A percentile compares a stretch with the other conserved stretches of the same genome.
Evolutionary conservation across 2,329 filamentous ascomycete genomes (phyloP).

Genomic region (Fusarium graminum): DNA sequence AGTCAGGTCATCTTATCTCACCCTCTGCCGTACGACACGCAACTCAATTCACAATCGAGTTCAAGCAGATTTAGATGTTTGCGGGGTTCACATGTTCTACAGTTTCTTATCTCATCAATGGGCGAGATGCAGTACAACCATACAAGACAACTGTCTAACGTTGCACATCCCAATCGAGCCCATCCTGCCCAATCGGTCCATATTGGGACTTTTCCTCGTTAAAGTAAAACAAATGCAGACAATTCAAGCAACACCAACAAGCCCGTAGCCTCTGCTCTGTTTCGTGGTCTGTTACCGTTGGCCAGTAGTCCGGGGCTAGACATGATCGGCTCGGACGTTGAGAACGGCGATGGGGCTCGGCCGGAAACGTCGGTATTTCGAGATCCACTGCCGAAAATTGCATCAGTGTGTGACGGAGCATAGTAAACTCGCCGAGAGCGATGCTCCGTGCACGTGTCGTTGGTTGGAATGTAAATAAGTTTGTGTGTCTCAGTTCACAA

Average conservation of each 20-base stretch:
- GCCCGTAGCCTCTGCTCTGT: slow-evolving; percentile 5
- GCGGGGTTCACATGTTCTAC: not conserved
- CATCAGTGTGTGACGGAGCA: slow-evolving; percentile 23
- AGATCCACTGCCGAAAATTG: slow-evolving; percentile 36
- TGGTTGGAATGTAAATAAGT: not conserved
- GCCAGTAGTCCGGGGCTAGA: slow-evolving; percentile 2
- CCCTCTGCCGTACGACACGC: not conserved
- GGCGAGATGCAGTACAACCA: slow-evolving; percentile 17
- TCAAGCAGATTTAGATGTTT: not conserved
- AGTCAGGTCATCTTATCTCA: not conserved
- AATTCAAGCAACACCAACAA: slow-evolving; percentile 17
- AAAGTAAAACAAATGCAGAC: slow-evolving; percentile 34
- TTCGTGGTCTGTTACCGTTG: slow-evolving; percentile 22
- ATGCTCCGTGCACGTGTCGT: slow-evolving; percentile 9
- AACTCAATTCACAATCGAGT: not conserved
- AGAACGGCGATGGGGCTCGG: slow-evolving; percentile 26
- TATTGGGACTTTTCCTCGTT: slow-evolving; percentile 27
- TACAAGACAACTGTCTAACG: slow-evolving; percentile 28
- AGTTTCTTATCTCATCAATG: not conserved
- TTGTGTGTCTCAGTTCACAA: not conserved
- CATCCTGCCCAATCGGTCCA: slow-evolving; percentile 22
- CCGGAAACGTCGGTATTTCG: slow-evolving; percentile 46
- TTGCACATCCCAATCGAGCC: slow-evolving; percentile 27
- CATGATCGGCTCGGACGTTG: slow-evolving; percentile 32
- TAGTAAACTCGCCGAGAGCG: slow-evolving; percentile 16